Percentiles rank a stretch among this genome's conserved stretches.
Conservation (phyloP, 2,329 filamentous ascomycete species). For the Chaetomiaceae sp. region DNA sequence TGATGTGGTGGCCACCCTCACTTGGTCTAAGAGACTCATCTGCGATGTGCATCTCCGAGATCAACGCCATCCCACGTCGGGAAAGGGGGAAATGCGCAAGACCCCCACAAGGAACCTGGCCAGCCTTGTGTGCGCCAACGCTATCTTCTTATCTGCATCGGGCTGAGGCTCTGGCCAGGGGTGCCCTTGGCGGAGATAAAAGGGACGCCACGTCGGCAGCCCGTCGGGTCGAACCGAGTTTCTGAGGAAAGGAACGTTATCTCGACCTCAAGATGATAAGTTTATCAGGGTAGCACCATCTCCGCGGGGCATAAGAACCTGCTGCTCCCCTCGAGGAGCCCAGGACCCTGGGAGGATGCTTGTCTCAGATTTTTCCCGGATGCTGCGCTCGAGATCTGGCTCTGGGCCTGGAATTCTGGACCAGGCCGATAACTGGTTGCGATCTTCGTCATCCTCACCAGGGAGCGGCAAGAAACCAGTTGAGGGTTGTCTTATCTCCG, state of each 20-base stretch:
- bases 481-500: not conserved
- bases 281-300: constrained; percentile 5
- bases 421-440: no score
- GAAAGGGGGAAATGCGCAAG: constrained; percentile 2
- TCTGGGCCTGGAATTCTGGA: no score
- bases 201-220: not conserved
- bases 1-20: not conserved
- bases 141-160: constrained; percentile 15
- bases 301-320: constrained; percentile 13
- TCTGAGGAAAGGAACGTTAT: not conserved
- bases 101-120: constrained; percentile 3
- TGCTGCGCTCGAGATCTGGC: not conserved
- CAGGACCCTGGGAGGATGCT: not conserved
- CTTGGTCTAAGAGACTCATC: no score
- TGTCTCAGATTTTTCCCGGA: not conserved
- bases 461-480: not conserved
- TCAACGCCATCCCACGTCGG: constrained; percentile 1
- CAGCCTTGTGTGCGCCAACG: constrained; percentile 6
- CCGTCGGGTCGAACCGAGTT: constrained; percentile 2
- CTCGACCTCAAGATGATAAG: not conserved
- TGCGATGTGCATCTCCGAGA: constrained; percentile 2
- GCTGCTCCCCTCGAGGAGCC: not conserved
- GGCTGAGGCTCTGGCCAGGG: constrained; percentile 13
- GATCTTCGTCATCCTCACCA: not conserved
- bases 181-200: constrained; percentile 16